Conservation (phyloP, 495 filamentous ascomycete genomes). For the Trichocladium uniseriatum region DNA sequence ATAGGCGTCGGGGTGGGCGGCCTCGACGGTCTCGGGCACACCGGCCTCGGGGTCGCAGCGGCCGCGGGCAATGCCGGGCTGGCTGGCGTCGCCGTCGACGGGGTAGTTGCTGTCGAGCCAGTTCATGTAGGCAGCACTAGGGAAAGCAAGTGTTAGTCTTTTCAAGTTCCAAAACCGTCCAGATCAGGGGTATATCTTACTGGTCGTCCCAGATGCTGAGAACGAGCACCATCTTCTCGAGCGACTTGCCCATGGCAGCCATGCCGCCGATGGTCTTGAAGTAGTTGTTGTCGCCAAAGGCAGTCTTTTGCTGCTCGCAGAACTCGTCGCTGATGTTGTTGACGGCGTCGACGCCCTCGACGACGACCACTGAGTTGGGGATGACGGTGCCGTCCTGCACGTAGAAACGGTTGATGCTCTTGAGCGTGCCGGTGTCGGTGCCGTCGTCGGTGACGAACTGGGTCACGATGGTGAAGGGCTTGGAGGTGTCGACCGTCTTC, state of each 20-base stretch:
- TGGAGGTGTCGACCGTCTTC: constrained; percentile 49
- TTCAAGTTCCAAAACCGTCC: too few relatives aligned
- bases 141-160: too few relatives aligned
- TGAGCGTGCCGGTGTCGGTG: constrained; percentile 46
- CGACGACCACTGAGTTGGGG: constrained; percentile 29
- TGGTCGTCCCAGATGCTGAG: constrained; percentile 66
- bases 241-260: constrained; percentile 43
- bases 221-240: constrained; percentile 59
- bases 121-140: constrained; percentile 48
- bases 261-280: constrained; percentile 51
- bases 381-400: constrained; percentile 53
- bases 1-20: constrained; percentile 38
- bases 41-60: constrained; percentile 49
- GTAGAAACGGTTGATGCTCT: constrained; percentile 55
- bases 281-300: constrained; percentile 48
- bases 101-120: constrained; percentile 67
- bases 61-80: constrained; percentile 53
- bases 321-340: constrained; percentile 51
- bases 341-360: constrained; percentile 39
- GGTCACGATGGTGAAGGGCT: constrained; percentile 59
- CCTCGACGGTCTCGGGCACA: constrained; percentile 44
- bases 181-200: constrained; percentile 6
- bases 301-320: constrained; percentile 50
- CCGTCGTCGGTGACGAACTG: constrained; percentile 56
- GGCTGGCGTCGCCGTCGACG: constrained; percentile 32